Base-by-base conservation (phyloP, 2,329 filamentous ascomycete species). In the Beauveria varroae region DNA sequence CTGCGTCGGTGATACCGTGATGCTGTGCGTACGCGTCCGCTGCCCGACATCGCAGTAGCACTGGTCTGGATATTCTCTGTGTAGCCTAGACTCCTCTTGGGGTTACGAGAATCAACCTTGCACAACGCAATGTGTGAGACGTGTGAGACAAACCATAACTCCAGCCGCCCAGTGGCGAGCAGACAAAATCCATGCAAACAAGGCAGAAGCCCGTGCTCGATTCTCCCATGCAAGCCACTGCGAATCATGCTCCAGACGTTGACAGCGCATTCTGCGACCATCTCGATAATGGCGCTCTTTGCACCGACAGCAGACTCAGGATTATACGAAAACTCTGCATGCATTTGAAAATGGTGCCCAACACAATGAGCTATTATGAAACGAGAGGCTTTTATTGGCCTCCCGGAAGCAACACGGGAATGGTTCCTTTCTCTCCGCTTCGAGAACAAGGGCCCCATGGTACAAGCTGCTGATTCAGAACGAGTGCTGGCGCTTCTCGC, bases 31-130 rank as follows among this genome's bases (percentile, higher is more conserved):
- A 51, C 41, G 30, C 30, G 30, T 44, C 43, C 5, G 28, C 16
- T 22, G 50, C 28, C 58, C 51, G 58, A 60, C 51, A 47, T 60
- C 51, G 41, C 57, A 26, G 57, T 28, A 14, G 28, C 10, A 34
- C 30, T 20, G 37, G 40, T 30, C 41, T 53, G 40, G 37, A 14
- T 34, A 20, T 52, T 20, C 22, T 52, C n/a, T 28, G 28, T 47
- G 41, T 55, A 28, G n/a, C 43, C 24, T 40, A 24, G 18, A 28
- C 18, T 34, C 24, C 44, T 46, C 56, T n/a, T 28, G 22, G 26
- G 7, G 34, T 8, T 26, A 50, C 28, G 55, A 49, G 44, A 56
- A 34, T 24, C 55, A 37, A 18, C 44, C 44, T 24, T 37, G n/a
- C 43, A 47, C 30, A 12, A 37, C 26, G 20, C 26, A 26, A 20